Percentiles rank a stretch among this genome's conserved stretches.
Evolutionary conservation across 1,139 yeast genomes (phyloP).

Genomic region (Lodderomyces jiufengensis): DNA sequence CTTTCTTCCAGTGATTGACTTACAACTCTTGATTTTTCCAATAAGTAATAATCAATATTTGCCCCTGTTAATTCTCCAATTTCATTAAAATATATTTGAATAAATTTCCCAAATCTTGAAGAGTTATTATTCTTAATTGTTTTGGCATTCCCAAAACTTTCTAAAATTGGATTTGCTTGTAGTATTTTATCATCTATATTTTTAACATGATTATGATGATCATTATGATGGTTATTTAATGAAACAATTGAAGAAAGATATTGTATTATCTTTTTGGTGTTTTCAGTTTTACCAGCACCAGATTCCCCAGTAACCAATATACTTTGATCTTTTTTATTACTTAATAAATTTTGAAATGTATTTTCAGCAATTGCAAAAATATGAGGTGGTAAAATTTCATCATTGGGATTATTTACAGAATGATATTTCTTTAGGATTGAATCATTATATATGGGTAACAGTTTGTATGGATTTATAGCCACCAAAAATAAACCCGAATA

Average conservation of each 20-base stretch:
- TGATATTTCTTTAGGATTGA: conserved; percentile 54
- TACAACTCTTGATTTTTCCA: conserved; percentile 94
- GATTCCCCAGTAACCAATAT: conserved; percentile 96
- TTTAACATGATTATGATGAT: neutral
- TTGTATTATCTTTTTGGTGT: conserved; percentile 93
- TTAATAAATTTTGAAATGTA: conserved; percentile 74
- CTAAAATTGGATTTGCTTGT: conserved; percentile 93
- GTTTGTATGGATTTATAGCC: conserved; percentile 89
- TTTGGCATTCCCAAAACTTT: conserved; percentile 96
- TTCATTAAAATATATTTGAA: conserved; percentile 66
- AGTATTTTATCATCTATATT: conserved; percentile 78
- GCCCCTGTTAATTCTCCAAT: conserved; percentile 72
- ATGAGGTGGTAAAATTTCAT: conserved; percentile 58
- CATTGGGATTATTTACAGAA: neutral
- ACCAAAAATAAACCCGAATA: conserved; percentile 85
- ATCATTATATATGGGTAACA: conserved; percentile 68
- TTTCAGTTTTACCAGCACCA: conserved; percentile 98
- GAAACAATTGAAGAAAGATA: conserved; percentile 75
- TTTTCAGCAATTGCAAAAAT: conserved; percentile 89
- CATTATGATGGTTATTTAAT: neutral
- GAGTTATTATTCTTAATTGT: conserved; percentile 93
- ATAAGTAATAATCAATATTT: conserved; percentile 86
- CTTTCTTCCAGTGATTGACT: conserved; percentile 73
- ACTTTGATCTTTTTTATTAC: conserved; percentile 75
- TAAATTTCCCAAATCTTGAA: conserved; percentile 95